Conservation (phyloP, 805 yeast genomes). For the Wickerhamiella kurtzmanii region DNA sequence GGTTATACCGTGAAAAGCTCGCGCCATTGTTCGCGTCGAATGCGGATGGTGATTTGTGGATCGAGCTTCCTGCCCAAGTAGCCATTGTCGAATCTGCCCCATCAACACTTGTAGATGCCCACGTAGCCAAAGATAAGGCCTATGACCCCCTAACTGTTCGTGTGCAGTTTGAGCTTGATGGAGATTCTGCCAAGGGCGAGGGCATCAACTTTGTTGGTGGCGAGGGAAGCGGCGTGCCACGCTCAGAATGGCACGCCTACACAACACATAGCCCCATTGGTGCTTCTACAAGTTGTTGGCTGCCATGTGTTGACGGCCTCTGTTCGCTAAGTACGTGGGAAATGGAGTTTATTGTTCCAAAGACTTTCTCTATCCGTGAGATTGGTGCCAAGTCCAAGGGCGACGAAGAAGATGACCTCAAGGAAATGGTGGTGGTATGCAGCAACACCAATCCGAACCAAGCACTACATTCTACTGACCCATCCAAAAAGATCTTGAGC, state of each 20-base stretch:
- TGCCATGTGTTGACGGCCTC: conserved; percentile 83
- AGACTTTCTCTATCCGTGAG: conserved; percentile 37
- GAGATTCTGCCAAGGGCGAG: conserved; percentile 50
- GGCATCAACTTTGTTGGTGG: conserved; percentile 56
- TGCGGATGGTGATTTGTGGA: conserved; percentile 45
- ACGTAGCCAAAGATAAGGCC: conserved; percentile 14
- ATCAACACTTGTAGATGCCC: conserved; percentile 25
- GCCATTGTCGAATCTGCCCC: conserved; percentile 6
- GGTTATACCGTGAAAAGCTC: conserved; percentile 15
- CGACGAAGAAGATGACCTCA: conserved; percentile 14
- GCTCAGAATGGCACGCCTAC: conserved; percentile 64
- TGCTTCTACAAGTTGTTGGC: conserved; percentile 87
- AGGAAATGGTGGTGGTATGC: conserved; percentile 31
- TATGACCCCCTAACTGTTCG: conserved; percentile 64
- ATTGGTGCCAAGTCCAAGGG: conserved; percentile 15
- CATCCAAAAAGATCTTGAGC: conserved; percentile 56
- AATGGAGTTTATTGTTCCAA: conserved; percentile 70
- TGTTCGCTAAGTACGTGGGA: conserved; percentile 92
- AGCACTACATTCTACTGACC: conserved; percentile 60
- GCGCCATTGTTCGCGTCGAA: conserved; percentile 35
- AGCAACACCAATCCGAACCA: conserved; percentile 36
- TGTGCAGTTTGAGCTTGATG: conserved; percentile 50
- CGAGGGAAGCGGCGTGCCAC: conserved; percentile 29
- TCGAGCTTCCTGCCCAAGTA: conserved; percentile 52
- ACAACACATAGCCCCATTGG: conserved; percentile 70